Evolutionary conservation across 306 rosid species (phyloP).

Genomic region (Mucuna pruriens): DNA sequence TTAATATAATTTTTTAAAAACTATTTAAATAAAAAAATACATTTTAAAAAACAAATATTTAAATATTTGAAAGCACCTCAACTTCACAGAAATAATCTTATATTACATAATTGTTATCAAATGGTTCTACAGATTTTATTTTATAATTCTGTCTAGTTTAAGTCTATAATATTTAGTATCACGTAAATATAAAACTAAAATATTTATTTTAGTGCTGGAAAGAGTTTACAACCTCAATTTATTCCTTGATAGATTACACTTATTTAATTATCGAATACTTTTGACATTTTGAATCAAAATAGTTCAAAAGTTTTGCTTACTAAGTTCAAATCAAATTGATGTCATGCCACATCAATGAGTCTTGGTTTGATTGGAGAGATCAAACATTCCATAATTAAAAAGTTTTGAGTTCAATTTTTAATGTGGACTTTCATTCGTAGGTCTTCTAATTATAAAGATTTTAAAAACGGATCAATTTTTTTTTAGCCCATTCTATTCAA

Average conservation of each 20-base stretch:
- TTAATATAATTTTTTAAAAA: too few species aligned
- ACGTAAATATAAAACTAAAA: background rate
- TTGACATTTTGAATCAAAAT: background rate
- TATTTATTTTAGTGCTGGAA: background rate
- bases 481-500: background rate
- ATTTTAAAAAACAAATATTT: too few species aligned
- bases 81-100: too few species aligned
- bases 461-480: background rate
- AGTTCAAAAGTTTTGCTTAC: background rate
- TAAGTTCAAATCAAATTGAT: background rate
- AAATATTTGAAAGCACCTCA: too few species aligned
- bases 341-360: background rate
- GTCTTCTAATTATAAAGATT: background rate
- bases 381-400: background rate
- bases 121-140: too few species aligned
- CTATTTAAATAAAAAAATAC: too few species aligned
- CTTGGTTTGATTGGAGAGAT: background rate
- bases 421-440: background rate
- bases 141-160: too few species aligned
- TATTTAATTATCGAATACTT: background rate
- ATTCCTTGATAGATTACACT: background rate
- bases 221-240: background rate
- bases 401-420: background rate
- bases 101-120: too few species aligned
- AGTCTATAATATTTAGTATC: too few species aligned